phyloP scores from a whole-genome alignment of 176 grass and related monocot genomes.

The Oryza nivara region DNA sequence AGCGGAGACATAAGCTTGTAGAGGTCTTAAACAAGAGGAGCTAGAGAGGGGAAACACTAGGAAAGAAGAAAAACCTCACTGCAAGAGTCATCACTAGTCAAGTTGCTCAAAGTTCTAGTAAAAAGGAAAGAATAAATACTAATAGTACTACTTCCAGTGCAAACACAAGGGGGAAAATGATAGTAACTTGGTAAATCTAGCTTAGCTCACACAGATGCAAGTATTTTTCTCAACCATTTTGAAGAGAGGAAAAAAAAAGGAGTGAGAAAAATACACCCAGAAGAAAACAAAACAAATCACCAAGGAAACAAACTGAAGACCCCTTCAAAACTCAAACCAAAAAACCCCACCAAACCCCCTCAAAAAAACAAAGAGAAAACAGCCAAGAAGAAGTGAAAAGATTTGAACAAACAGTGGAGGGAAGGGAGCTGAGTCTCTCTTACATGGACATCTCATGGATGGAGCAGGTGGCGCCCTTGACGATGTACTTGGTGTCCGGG shows the following conservation, averaged over 20 bases:
- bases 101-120: not conserved
- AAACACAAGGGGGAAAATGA: not conserved
- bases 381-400: not conserved
- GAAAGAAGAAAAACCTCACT: not conserved
- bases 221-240: not conserved
- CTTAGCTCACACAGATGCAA: not conserved
- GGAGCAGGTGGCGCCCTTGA: slow-evolving; percentile 67
- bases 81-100: not conserved
- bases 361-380: not conserved
- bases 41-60: not conserved
- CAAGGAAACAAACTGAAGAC: not conserved
- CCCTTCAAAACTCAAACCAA: not conserved
- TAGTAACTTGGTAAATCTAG: not conserved
- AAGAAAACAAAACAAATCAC: slow-evolving; percentile 24
- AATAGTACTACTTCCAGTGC: not conserved
- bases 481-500: slow-evolving; percentile 35
- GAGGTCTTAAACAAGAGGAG: not conserved
- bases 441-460: slow-evolving; percentile 83
- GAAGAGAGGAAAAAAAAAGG: too few species aligned
- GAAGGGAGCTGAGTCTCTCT: slow-evolving; percentile 7
- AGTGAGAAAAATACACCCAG: not conserved
- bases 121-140: not conserved
- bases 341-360: not conserved
- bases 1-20: not conserved
- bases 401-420: not conserved